phyloP scores from a whole-genome alignment of 148 eudicot genomes.

The Euryodendron excelsum region DNA sequence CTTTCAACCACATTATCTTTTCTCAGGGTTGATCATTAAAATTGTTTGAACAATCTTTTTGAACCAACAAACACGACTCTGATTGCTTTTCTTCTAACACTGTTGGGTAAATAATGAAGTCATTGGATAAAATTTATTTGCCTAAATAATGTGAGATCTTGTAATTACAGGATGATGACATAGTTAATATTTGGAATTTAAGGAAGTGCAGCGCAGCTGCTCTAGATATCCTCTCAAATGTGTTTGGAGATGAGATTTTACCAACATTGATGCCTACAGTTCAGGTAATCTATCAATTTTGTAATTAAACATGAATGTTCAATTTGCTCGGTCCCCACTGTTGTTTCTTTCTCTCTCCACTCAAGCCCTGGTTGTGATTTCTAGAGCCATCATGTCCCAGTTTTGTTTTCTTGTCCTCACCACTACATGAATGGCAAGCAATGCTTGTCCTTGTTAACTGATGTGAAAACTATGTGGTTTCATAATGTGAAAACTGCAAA shows the following conservation, averaged over 20 bases:
- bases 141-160: neutral
- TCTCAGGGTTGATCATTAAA: neutral
- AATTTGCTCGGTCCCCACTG: neutral
- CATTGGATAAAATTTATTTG: neutral
- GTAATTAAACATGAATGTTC: neutral
- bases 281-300: constrained; percentile 49
- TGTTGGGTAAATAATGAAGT: neutral
- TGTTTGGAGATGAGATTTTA: constrained; percentile 89
- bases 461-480: too few relatives aligned
- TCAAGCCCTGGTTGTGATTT: neutral
- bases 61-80: neutral
- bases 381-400: neutral
- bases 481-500: too few relatives aligned
- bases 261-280: constrained; percentile 86
- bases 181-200: constrained; percentile 87
- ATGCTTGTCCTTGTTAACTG: too few relatives aligned
- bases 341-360: too few relatives aligned
- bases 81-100: neutral
- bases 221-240: constrained; percentile 86
- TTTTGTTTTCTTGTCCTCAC: neutral
- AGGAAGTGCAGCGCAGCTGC: constrained; percentile 99
- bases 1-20: neutral
- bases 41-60: neutral
- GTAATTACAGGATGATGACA: constrained; percentile 77
- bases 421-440: too few relatives aligned